Evolutionary conservation across 2,329 filamentous ascomycete genomes (phyloP), one percentile per base, ranked within the genome.

Genomic region (Fusarium sp.): DNA sequence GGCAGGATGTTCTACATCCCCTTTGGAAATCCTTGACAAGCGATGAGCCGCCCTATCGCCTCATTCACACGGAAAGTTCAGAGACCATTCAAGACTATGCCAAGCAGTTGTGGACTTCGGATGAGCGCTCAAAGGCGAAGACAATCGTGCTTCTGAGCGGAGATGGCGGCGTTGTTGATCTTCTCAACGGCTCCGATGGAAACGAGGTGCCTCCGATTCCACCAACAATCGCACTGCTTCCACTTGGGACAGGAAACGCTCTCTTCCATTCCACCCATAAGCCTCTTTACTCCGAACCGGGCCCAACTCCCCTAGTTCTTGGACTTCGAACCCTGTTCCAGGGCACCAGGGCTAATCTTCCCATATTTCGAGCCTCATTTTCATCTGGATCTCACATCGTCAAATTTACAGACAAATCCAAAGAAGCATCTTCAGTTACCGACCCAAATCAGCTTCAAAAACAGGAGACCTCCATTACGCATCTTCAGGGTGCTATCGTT

Each of bases 101-200:
- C 0, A 72, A 68, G 5, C 44, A 70, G 4, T 70, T 84, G 15
- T 77, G 80, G 74, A 50, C 71, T 76, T 38, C 74, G 78, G 23
- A 80, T 7, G 42, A 58, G 56, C 79, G 52, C 4, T 29, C 49
- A 11, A 83, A 83, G 2, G 68, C 80, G 8, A 70, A 65, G 53
- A 89, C 90, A 0, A 84, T 98, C 26, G 80, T 98, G 29, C 85
- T 98, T 15, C 84, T 98, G 8, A 95, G 92, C 48, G 95, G 95
- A 9, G 95, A 98, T 77, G 95, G 95, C 16, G 95, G 94, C 8
- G 79, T 97, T 4, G 86, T 94, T 20, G 95, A 98, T 72, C 83
- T 96, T 2, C 83, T 97, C 62, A 97, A 98, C 75, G 87, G 86
- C 5, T 83, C 78, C 26, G 75, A 78, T 13, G 69, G 75, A 26